Evolutionary conservation across 2,329 filamentous ascomycete species (phyloP), one percentile per base, ranked within the genome.

Genomic region (Chaetomium olivaceum): DNA sequence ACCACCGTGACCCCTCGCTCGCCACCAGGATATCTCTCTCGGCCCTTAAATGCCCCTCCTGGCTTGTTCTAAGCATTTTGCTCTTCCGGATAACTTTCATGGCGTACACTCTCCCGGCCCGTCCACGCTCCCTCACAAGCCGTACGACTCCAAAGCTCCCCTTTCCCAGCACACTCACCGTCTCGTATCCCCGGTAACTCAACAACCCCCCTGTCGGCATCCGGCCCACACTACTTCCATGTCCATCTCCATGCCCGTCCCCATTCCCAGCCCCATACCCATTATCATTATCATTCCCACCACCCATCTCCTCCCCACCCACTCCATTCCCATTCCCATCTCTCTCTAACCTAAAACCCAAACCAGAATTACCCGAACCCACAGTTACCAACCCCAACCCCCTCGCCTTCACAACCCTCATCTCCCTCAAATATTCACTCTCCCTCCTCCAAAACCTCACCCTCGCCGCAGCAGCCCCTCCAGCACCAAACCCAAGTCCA

Each of bases 51-150:
- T 98, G 95, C 0, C 92, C 94, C 77, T 98, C 94, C 78, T 98
- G 95, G 68, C 90, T 90, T 67, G 92, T 95, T 14, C 89, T 87
- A 63, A 98, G 83, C 93, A 97, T 98, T 63, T 92, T 89, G 0
- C 92, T 92, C 75, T 99, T 99, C 65, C 91, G 88, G 71, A 98
- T 98, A 36, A 97, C 91, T 76, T 98, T 98, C 94, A 98, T 97
- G 16, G 95, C 95, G 76, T 90, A 98, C 0, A 97, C 87, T 64
- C 90, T 84, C 59, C 82, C 85, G 64, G 82, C 85, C 64, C 76
- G 70, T 51, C 61, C 55, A 27, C 81, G 89, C 75, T 93, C 90
- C 63, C 88, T 88, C 2, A 98, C 93, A 43, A 99, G 82, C 55
- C 90, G 87, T 19, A 99, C 95, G 27, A 97, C 89, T 0, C 95